Percentiles rank a stretch among this genome's conserved stretches.
phyloP scores from a whole-genome alignment of 2,329 filamentous ascomycete species.

The Pestalotiopsis sp. region DNA sequence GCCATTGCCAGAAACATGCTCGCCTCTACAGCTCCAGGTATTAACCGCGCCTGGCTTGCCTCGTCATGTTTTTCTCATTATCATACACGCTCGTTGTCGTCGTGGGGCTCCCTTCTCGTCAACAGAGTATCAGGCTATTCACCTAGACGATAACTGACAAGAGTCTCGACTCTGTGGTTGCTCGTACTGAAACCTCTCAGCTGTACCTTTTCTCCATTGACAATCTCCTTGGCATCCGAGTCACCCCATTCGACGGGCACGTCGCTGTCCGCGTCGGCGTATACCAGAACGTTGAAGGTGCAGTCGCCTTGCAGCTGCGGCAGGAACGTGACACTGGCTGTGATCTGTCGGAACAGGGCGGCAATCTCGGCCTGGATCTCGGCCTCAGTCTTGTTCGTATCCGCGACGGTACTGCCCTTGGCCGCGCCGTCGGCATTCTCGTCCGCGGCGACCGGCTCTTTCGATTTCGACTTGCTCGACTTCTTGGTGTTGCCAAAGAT shows the following conservation, averaged over 20 bases:
- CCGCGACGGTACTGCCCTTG: constrained; percentile 18
- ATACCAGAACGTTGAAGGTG: constrained; percentile 98
- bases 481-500: constrained; percentile 36
- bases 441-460: constrained; percentile 51
- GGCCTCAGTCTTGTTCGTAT: constrained; percentile 81
- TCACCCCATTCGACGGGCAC: constrained; percentile 99
- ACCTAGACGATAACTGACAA: constrained; percentile 84
- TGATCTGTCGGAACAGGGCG: constrained; percentile 96
- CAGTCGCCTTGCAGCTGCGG: constrained; percentile 93
- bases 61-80: neutral
- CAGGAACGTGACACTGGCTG: constrained; percentile 93
- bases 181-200: constrained; percentile 94
- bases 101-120: neutral
- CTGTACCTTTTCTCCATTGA: constrained; percentile 92
- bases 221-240: constrained; percentile 95
- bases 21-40: neutral
- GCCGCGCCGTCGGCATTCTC: constrained; percentile 30
- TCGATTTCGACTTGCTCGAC: constrained; percentile 47
- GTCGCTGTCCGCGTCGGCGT: constrained; percentile 94
- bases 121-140: constrained; percentile 31
- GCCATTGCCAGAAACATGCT: neutral
- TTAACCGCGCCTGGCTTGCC: neutral
- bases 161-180: constrained; percentile 89
- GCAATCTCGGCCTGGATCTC: constrained; percentile 97
- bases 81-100: neutral